Conservation (phyloP, 202 grass and related monocot genomes). For the Panicum virgatum region DNA sequence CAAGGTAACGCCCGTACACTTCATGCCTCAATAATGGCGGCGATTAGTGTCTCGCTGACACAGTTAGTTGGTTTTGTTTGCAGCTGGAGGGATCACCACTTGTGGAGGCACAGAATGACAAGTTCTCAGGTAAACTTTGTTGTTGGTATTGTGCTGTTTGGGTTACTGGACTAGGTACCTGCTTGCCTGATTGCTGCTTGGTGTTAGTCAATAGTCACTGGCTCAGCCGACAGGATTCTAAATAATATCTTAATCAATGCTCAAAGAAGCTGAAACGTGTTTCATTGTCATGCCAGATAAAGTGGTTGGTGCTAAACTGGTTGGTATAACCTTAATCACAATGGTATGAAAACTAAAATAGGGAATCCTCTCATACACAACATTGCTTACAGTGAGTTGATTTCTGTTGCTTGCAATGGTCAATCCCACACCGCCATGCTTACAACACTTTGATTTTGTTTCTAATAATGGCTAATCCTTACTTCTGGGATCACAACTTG, state of each 20-base stretch:
- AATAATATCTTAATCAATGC: not conserved
- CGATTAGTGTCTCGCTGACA: not conserved
- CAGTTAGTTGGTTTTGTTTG: not conserved
- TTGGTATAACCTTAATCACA: not conserved
- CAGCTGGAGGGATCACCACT: slow-evolving; percentile 90
- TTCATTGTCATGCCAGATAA: no score
- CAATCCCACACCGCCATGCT: not conserved
- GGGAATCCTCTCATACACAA: not conserved
- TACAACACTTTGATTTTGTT: not conserved
- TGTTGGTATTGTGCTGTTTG: not conserved
- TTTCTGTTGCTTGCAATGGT: not conserved
- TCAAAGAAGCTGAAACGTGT: no score
- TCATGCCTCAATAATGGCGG: not conserved
- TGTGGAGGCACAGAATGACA: slow-evolving; percentile 97
- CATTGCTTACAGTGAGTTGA: not conserved
- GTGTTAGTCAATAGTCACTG: not conserved
- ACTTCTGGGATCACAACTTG: not conserved
- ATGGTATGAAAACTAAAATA: not conserved
- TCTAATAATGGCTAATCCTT: not conserved
- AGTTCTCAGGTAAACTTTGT: slow-evolving; percentile 72
- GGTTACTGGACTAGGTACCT: not conserved
- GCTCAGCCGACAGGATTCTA: not conserved
- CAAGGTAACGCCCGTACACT: slow-evolving; percentile 42
- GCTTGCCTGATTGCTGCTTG: not conserved
- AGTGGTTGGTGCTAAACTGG: not conserved